phyloP scores from a whole-genome alignment of 768 basidiomycete genomes.

The Auricularia heimuer region DNA sequence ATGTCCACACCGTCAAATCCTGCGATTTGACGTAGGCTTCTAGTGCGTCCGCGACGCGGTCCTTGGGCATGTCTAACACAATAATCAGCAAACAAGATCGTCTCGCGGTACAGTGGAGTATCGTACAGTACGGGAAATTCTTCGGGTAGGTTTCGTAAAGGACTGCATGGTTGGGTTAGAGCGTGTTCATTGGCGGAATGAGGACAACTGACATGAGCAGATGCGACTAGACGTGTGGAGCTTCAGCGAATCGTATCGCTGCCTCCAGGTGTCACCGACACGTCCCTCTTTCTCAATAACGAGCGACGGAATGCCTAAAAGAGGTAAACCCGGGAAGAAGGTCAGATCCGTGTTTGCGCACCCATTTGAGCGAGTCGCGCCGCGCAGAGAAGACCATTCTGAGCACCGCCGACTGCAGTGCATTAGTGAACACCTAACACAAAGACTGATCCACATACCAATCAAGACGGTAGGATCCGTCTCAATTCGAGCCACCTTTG shows the following conservation, averaged over 20 bases:
- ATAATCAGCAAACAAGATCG: neutral
- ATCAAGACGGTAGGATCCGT: slow-evolving; percentile 31
- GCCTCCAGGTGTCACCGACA: slow-evolving; percentile 36
- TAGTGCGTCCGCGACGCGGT: slow-evolving; percentile 36
- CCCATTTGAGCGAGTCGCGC: slow-evolving; percentile 34
- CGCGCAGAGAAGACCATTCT: slow-evolving; percentile 32
- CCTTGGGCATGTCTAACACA: slow-evolving; percentile 9
- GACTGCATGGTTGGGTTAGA: slow-evolving; percentile 17
- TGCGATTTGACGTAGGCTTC: slow-evolving; percentile 32
- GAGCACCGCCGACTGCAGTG: slow-evolving; percentile 32
- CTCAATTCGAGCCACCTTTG: slow-evolving; percentile 14
- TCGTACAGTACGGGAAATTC: slow-evolving; percentile 25
- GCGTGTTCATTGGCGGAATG: neutral
- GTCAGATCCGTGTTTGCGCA: neutral
- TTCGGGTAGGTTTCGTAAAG: slow-evolving; percentile 30
- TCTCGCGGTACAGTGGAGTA: slow-evolving; percentile 20
- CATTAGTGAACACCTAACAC: neutral
- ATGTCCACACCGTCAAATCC: slow-evolving; percentile 37
- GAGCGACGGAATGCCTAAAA: slow-evolving; percentile 23
- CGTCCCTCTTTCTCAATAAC: slow-evolving; percentile 27
- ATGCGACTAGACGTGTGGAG: slow-evolving; percentile 23
- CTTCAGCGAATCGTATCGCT: slow-evolving; percentile 32
- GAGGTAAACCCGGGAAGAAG: too few species aligned
- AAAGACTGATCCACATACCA: slow-evolving; percentile 18
- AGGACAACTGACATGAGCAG: neutral